Evolutionary conservation across 2,329 filamentous ascomycete genomes (phyloP).

Genomic region (Xylaria sp.): DNA sequence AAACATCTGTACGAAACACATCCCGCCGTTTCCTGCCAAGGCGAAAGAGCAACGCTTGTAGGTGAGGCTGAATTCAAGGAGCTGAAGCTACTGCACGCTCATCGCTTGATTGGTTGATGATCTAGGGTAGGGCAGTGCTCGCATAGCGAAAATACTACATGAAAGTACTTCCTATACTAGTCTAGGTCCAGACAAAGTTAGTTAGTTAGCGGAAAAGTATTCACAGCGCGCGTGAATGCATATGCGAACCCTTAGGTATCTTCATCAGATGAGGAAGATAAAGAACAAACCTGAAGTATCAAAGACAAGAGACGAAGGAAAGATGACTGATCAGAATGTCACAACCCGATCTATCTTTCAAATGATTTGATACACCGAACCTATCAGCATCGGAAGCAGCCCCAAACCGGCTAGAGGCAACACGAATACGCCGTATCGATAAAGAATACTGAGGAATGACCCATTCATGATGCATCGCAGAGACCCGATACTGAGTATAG

Average conservation of each 20-base stretch:
- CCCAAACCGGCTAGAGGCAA: not conserved
- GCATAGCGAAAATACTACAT: not conserved
- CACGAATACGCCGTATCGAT: conserved; percentile 13
- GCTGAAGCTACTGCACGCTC: not conserved
- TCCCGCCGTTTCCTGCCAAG: not conserved
- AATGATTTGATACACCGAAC: not conserved
- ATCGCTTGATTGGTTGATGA: not conserved
- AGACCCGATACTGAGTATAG: conserved; percentile 1
- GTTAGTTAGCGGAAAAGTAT: not conserved
- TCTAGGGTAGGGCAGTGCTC: no score
- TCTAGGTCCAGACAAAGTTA: not conserved
- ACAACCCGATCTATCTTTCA: not conserved
- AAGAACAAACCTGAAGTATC: not conserved
- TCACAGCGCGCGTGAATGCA: not conserved
- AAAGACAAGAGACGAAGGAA: not conserved
- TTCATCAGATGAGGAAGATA: not conserved
- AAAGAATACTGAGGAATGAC: not conserved
- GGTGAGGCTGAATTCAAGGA: not conserved
- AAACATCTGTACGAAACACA: not conserved
- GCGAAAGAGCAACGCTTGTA: not conserved
- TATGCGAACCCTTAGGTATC: not conserved
- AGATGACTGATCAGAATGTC: not conserved
- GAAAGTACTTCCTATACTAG: no score
- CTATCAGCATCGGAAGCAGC: not conserved
- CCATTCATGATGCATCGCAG: not conserved